Evolutionary conservation across 2,329 filamentous ascomycete genomes (phyloP).

Genomic region (Alternaria gaisen): DNA sequence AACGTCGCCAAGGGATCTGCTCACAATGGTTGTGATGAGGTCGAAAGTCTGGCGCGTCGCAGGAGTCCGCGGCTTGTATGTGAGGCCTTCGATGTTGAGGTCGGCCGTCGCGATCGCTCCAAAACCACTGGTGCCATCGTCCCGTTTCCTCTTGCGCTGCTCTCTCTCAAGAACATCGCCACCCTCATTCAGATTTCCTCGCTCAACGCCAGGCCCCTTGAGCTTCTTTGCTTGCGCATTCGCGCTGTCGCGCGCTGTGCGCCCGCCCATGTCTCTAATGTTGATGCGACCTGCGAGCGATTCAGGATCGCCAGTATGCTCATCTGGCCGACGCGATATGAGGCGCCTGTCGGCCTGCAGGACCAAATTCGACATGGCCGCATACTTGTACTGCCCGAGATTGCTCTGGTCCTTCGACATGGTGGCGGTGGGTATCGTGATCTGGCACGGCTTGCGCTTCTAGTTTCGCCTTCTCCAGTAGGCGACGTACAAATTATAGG

Average conservation of each 20-base stretch:
- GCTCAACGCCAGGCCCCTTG: constrained; percentile 72
- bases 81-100: constrained; percentile 86
- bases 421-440: constrained; percentile 28
- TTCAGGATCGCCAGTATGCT: constrained; percentile 96
- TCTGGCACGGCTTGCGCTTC: constrained; percentile 34
- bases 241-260: constrained; percentile 79
- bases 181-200: constrained; percentile 79
- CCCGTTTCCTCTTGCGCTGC: constrained; percentile 84
- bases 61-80: constrained; percentile 89
- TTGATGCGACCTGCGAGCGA: constrained; percentile 93
- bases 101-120: constrained; percentile 78
- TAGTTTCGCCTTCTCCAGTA: constrained; percentile 17
- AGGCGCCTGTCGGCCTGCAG: constrained; percentile 99
- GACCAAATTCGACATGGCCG: constrained; percentile 99
- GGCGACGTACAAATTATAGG: constrained; percentile 12
- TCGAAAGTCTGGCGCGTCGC: constrained; percentile 94
- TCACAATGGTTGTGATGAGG: constrained; percentile 89
- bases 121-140: constrained; percentile 72
- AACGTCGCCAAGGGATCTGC: constrained; percentile 88
- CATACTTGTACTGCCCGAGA: constrained; percentile 98
- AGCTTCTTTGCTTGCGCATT: constrained; percentile 81
- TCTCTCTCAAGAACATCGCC: constrained; percentile 84
- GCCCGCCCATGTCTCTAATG: constrained; percentile 91
- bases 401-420: constrained; percentile 57
- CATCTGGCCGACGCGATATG: constrained; percentile 88